Conservation (phyloP, 2,329 filamentous ascomycete genomes). For the Calonectria hawksworthii region DNA sequence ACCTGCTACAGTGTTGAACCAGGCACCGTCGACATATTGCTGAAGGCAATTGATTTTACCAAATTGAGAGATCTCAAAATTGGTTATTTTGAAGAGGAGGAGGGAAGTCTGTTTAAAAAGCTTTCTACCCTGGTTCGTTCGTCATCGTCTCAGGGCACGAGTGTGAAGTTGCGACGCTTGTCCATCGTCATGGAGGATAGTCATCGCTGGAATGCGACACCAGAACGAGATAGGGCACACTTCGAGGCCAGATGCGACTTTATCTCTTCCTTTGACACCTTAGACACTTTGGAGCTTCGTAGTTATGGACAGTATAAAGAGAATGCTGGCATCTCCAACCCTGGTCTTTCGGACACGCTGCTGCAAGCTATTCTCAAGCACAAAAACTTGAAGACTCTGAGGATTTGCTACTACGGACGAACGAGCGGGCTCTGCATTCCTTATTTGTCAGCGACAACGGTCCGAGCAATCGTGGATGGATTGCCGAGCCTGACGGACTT, state of each 20-base stretch:
- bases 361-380: conserved; percentile 37
- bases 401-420: conserved; percentile 1
- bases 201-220: background rate
- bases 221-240: background rate
- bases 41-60: conserved; percentile 28
- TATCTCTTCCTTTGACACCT: conserved; percentile 34
- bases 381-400: conserved; percentile 24
- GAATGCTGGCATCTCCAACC: background rate
- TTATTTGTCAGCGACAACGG: conserved; percentile 21
- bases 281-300: conserved; percentile 23
- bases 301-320: conserved; percentile 15
- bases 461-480: conserved; percentile 25
- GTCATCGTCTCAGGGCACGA: background rate
- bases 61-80: conserved; percentile 21
- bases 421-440: conserved; percentile 6
- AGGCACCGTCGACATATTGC: background rate
- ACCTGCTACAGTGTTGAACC: background rate
- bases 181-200: background rate
- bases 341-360: conserved; percentile 18
- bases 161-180: conserved; percentile 21
- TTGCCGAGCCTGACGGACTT: conserved; percentile 28
- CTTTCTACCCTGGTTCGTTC: conserved; percentile 8
- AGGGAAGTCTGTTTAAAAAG: background rate
- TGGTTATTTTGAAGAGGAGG: background rate
- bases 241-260: conserved; percentile 15